These are phyloP conservation scores for Tillandsia leiboldiana DNA, from an alignment of 176 grass and related monocot genomes.

Conservation along the genomic window DNA sequence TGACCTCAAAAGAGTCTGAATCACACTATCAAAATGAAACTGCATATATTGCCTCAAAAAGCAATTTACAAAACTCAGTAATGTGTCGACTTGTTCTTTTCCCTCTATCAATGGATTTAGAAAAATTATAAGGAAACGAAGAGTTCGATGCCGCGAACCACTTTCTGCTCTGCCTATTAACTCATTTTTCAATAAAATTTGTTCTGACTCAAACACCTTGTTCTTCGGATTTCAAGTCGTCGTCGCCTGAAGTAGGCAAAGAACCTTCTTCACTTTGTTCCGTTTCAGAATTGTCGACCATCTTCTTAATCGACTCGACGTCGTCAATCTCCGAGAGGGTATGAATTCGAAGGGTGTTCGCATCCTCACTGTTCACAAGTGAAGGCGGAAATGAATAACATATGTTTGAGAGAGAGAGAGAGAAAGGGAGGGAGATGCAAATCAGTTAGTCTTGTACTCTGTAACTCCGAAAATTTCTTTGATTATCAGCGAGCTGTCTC, in stretches of 20 bases:
- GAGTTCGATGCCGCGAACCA: too few relatives aligned
- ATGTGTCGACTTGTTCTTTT: too few relatives aligned
- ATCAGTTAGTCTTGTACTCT: conserved; percentile 51
- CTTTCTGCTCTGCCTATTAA: not conserved
- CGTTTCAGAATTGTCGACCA: conserved; percentile 45
- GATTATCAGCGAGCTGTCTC: conserved; percentile 59
- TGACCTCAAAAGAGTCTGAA: too few relatives aligned
- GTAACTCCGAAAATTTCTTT: conserved; percentile 97
- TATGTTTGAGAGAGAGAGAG: not conserved
- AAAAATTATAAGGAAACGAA: too few relatives aligned
- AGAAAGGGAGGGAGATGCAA: conserved; percentile 1
- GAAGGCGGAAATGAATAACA: not conserved
- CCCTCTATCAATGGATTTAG: too few relatives aligned
- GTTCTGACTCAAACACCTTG: not conserved
- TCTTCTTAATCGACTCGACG: conserved; percentile 72
- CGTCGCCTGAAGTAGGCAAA: not conserved
- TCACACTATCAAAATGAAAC: too few relatives aligned
- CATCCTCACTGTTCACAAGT: conserved; percentile 67
- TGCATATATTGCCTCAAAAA: too few relatives aligned
- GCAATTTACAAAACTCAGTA: too few relatives aligned
- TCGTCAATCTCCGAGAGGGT: conserved; percentile 55
- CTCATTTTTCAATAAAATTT: not conserved
- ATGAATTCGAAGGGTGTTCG: conserved; percentile 54
- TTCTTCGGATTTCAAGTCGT: not conserved
- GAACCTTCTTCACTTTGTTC: conserved; percentile 13